These are phyloP conservation scores for Symmetrospora coprosmae DNA, from an alignment of 768 basidiomycete genomes.

Conservation along the genomic window DNA sequence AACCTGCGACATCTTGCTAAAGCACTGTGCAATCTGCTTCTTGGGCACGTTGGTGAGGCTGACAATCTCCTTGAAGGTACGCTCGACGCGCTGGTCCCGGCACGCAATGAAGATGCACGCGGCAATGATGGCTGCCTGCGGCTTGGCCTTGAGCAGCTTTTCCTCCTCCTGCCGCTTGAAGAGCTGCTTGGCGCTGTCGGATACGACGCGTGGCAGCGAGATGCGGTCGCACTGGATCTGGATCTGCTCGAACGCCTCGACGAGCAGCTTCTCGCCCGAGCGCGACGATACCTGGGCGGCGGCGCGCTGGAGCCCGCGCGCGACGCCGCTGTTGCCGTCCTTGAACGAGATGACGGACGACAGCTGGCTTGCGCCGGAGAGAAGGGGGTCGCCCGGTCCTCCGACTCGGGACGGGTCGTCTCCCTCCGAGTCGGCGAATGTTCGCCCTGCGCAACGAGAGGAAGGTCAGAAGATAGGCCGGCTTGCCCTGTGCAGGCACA, in stretches of 20 bases:
- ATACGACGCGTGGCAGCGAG: slow-evolving; percentile 79
- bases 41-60: slow-evolving; percentile 85
- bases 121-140: slow-evolving; percentile 81
- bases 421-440: slow-evolving; percentile 98
- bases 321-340: slow-evolving; percentile 84
- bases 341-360: slow-evolving; percentile 90
- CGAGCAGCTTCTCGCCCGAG: slow-evolving; percentile 55
- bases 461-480: neutral
- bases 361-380: slow-evolving; percentile 88
- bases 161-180: slow-evolving; percentile 97
- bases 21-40: slow-evolving; percentile 44
- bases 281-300: slow-evolving; percentile 56
- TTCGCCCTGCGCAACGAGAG: slow-evolving; percentile 44
- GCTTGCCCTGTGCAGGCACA: slow-evolving; percentile 19
- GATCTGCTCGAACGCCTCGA: slow-evolving; percentile 79
- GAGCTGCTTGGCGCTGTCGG: slow-evolving; percentile 89
- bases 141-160: slow-evolving; percentile 78
- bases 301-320: slow-evolving; percentile 81
- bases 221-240: slow-evolving; percentile 90
- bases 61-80: slow-evolving; percentile 92
- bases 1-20: slow-evolving; percentile 25
- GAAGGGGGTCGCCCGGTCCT: slow-evolving; percentile 77
- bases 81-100: slow-evolving; percentile 81
- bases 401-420: slow-evolving; percentile 99
- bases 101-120: slow-evolving; percentile 98